phyloP scores from a whole-genome alignment of 805 yeast genomes.

The Ascoidea rubescens region DNA sequence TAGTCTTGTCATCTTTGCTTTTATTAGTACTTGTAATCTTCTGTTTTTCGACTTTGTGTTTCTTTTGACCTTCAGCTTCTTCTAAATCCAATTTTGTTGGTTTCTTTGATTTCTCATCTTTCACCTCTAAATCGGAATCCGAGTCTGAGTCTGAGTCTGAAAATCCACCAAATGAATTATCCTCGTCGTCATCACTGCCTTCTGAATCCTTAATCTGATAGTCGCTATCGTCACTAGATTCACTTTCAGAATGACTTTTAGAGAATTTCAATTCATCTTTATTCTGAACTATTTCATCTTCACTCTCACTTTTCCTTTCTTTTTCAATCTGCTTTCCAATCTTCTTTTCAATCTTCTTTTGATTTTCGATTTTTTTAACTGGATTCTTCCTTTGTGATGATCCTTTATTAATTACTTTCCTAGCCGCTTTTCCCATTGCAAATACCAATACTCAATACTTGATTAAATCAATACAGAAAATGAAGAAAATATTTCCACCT shows the following conservation, averaged over 20 bases:
- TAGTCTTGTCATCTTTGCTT: slow-evolving; percentile 13
- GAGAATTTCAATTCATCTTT: slow-evolving; percentile 15
- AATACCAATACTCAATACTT: too few species aligned
- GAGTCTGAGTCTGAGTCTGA: slow-evolving; percentile 9
- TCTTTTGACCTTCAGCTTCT: slow-evolving; percentile 18
- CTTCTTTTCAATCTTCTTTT: slow-evolving; percentile 7
- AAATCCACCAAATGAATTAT: slow-evolving; percentile 8
- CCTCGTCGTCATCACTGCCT: slow-evolving; percentile 3
- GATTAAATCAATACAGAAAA: too few species aligned
- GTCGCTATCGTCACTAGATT: slow-evolving; percentile 6
- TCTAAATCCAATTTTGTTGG: slow-evolving; percentile 13
- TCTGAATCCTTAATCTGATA: slow-evolving; percentile 10
- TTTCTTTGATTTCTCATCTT: slow-evolving; percentile 16
- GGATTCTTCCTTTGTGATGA: slow-evolving; percentile 11
- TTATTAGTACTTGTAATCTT: slow-evolving; percentile 13
- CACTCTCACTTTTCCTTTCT: slow-evolving; percentile 7
- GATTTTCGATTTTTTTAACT: slow-evolving; percentile 12
- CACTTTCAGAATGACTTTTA: slow-evolving; percentile 15
- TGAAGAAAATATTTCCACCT: too few species aligned
- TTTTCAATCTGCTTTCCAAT: neutral
- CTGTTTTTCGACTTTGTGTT: slow-evolving; percentile 12
- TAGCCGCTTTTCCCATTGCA: slow-evolving; percentile 7
- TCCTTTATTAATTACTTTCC: slow-evolving; percentile 3
- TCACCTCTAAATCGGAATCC: slow-evolving; percentile 5
- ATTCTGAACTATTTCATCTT: slow-evolving; percentile 15